Evolutionary conservation across 352 stramenopile species (phyloP).

Genomic region (Blastocystis sp.): DNA sequence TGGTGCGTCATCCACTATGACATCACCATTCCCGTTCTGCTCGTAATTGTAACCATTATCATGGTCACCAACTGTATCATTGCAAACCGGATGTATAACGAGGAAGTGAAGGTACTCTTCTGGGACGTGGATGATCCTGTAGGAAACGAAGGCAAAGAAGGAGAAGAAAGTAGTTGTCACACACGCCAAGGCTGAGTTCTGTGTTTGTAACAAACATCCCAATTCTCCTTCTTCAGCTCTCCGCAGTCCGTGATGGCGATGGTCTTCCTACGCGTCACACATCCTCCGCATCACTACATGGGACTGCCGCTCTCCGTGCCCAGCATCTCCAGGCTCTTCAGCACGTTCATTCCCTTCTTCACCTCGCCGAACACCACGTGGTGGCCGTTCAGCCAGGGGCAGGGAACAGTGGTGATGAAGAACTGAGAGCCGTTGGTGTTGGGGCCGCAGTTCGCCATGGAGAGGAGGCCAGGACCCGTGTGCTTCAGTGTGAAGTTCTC

Average conservation of each 20-base stretch:
- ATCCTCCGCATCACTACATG: not conserved
- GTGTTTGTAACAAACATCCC: no score
- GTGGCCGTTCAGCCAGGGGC: conserved; percentile 71
- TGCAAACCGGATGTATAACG: not conserved
- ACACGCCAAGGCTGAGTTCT: not conserved
- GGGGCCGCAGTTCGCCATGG: conserved; percentile 81
- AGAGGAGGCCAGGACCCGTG: conserved; percentile 77
- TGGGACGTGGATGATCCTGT: no score
- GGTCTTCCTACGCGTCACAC: conserved; percentile 27
- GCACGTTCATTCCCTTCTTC: conserved; percentile 72
- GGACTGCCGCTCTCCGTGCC: conserved; percentile 67
- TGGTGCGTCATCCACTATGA: conserved; percentile 6
- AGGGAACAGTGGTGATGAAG: no score
- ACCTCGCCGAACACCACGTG: no score
- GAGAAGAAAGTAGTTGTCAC: not conserved
- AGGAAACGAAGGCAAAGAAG: not conserved
- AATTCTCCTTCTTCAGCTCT: conserved; percentile 33
- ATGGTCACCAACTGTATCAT: conserved; percentile 1
- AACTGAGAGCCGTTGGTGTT: conserved; percentile 9
- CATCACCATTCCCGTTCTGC: not conserved
- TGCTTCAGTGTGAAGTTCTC: conserved; percentile 85
- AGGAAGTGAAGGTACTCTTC: not conserved
- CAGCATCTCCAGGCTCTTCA: conserved; percentile 74
- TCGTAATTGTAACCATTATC: conserved; percentile 2
- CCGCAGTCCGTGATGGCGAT: conserved; percentile 46